phyloP scores from a whole-genome alignment of 352 stramenopile species.

The Halophytophthora polymorphica region DNA sequence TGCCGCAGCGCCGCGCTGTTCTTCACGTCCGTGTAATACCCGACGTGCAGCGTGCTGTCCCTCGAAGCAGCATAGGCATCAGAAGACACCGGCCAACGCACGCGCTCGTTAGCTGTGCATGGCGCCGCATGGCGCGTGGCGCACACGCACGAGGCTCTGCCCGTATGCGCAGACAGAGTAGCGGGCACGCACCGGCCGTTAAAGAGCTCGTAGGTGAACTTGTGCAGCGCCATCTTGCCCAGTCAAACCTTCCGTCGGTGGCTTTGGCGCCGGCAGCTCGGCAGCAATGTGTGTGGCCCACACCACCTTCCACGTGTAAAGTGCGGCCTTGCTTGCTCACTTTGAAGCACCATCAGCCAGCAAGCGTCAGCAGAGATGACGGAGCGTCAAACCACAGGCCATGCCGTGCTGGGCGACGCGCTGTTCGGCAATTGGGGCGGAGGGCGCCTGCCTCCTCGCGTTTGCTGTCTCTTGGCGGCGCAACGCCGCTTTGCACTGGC shows the following conservation, averaged over 20 bases:
- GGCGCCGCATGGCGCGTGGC: too few species aligned
- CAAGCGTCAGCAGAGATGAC: too few species aligned
- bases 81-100: background rate
- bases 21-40: conserved; percentile 69
- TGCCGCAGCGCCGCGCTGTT: conserved; percentile 61
- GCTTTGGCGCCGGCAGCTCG: conserved; percentile 1
- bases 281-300: background rate
- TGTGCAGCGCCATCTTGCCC: conserved; percentile 40
- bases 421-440: too few species aligned
- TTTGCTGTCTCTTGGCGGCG: too few species aligned
- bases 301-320: too few species aligned
- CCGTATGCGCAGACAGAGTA: background rate
- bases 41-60: conserved; percentile 65
- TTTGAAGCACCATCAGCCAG: too few species aligned
- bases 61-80: background rate
- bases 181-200: conserved; percentile 34
- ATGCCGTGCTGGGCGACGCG: too few species aligned
- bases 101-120: background rate
- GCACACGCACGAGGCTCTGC: background rate
- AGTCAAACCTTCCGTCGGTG: background rate
- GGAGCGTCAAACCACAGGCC: too few species aligned
- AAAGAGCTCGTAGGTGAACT: conserved; percentile 67
- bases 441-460: too few species aligned
- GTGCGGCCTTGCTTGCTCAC: too few species aligned
- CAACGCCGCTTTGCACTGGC: too few species aligned